Evolutionary conservation across 257 asterid species (phyloP).

Genomic region (Solanum ossicruentum): DNA sequence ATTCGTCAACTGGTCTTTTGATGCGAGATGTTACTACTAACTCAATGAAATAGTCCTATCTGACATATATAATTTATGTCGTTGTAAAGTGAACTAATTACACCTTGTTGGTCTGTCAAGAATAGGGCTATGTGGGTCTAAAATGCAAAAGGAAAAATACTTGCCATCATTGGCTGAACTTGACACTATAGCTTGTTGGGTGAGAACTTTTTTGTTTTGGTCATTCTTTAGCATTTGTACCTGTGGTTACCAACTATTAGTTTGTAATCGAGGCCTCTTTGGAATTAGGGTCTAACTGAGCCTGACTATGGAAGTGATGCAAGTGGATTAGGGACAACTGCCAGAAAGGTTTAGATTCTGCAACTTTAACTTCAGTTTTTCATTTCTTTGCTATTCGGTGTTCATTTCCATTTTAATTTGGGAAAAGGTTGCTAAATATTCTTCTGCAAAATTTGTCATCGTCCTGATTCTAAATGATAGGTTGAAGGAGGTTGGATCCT

Average conservation of each 20-base stretch:
- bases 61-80: neutral
- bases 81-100: neutral
- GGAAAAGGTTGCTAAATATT: neutral
- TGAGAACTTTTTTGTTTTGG: conserved; percentile 20
- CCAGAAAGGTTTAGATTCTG: conserved; percentile 56
- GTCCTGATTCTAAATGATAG: conserved; percentile 18
- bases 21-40: neutral
- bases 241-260: neutral
- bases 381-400: neutral
- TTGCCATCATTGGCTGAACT: conserved; percentile 81
- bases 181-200: conserved; percentile 79
- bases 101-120: conserved; percentile 13
- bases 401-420: neutral
- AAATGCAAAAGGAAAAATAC: conserved; percentile 72
- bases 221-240: neutral
- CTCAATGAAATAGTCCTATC: neutral
- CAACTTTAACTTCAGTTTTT: neutral
- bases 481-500: conserved; percentile 97
- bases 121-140: conserved; percentile 83
- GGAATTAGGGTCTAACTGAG: conserved; percentile 73
- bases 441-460: neutral
- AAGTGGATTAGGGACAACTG: conserved; percentile 72
- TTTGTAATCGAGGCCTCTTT: conserved; percentile 6
- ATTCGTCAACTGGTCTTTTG: neutral
- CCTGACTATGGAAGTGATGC: conserved; percentile 99